Base-by-base conservation (phyloP, 352 stramenopile species). In the Phytophthora cajani region DNA sequence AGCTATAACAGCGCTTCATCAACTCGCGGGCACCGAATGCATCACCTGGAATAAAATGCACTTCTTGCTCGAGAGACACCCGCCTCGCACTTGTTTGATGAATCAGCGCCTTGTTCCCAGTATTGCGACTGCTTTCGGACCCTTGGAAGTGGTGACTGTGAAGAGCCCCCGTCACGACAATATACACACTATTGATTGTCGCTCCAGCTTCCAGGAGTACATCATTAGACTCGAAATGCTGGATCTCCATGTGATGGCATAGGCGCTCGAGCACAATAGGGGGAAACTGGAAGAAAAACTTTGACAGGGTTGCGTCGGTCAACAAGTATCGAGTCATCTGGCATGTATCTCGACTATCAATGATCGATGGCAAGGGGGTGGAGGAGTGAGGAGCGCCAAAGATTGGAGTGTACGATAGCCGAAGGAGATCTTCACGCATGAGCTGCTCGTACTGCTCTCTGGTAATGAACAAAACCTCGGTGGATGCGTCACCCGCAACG, bases 251-350 rank as follows among this genome's bases (percentile, higher is more conserved):
- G 19, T 71, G 65, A 53, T 89, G 69, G 33, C 73, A 80, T 6
- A 91, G 46, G 1, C 84, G 74, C 30, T 90, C 84, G 14, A 90
- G 61, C 6, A 89, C 77, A 10, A 89, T 49, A 1, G 82, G 82
- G 1, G 84, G 79, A 52, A 91, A 80, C 63, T 92, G 84, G 58
- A 82, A 84, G 30, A 88, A 75, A 33, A 79, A 67, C 52, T 79
- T 88, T 14, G 58, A 75, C 16, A 85, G 33, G 0, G 55, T 68
- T 11, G 67, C 11, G 51, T 88, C 67, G 0, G 79, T 64, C 1
- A 78, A 65, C n/a, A 91, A 42, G 17, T 72, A 44, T 50, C 78
- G 74, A 0, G 73, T 58, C 14, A 82, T 64, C 51, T 75, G 62
- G 7, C 62, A 64, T 27, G 82, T 66, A 49, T 82, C 68, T 7